A percentile compares a stretch with the other conserved stretches of the same genome.
phyloP scores from a whole-genome alignment of 768 basidiomycete genomes.

The Russula griseocarnosa region DNA sequence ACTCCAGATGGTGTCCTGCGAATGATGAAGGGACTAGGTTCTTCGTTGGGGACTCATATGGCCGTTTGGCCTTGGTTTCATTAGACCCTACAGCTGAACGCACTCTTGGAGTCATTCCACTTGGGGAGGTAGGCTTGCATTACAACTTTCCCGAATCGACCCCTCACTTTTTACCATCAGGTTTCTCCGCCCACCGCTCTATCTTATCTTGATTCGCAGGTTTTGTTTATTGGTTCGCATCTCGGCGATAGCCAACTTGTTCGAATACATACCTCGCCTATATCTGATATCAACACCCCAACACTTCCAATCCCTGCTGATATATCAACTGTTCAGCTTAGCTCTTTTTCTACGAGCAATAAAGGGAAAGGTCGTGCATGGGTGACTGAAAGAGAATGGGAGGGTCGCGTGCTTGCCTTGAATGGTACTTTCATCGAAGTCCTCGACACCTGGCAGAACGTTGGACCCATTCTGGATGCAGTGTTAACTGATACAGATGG shows the following conservation, averaged over 20 bases:
- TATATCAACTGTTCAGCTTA: conserved; percentile 42
- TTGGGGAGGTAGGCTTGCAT: conserved; percentile 63
- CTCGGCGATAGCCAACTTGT: conserved; percentile 77
- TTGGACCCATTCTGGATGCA: conserved; percentile 82
- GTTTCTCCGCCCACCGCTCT: conserved; percentile 67
- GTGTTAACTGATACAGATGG: conserved; percentile 68
- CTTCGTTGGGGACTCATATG: conserved; percentile 67
- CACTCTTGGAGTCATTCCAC: conserved; percentile 51
- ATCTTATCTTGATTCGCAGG: conserved; percentile 65
- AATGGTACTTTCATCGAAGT: conserved; percentile 57
- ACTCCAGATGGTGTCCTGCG: conserved; percentile 48
- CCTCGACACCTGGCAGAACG: conserved; percentile 63
- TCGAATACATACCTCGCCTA: conserved; percentile 47
- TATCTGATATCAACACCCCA: conserved; percentile 39
- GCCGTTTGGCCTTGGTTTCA: conserved; percentile 64
- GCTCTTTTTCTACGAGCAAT: conserved; percentile 38
- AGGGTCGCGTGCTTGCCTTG: conserved; percentile 30
- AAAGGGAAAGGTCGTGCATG: conserved; percentile 38
- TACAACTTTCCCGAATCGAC: background rate
- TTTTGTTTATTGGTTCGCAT: conserved; percentile 77
- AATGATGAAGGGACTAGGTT: conserved; percentile 46
- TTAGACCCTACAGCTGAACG: conserved; percentile 41
- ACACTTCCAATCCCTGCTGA: conserved; percentile 52
- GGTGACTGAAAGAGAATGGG: conserved; percentile 40
- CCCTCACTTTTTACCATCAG: conserved; percentile 37